A percentile compares a stretch with the other conserved stretches of the same genome.
Conservation (phyloP, 1,284 basidiomycete species). For the Leucoagaricus sp. region DNA sequence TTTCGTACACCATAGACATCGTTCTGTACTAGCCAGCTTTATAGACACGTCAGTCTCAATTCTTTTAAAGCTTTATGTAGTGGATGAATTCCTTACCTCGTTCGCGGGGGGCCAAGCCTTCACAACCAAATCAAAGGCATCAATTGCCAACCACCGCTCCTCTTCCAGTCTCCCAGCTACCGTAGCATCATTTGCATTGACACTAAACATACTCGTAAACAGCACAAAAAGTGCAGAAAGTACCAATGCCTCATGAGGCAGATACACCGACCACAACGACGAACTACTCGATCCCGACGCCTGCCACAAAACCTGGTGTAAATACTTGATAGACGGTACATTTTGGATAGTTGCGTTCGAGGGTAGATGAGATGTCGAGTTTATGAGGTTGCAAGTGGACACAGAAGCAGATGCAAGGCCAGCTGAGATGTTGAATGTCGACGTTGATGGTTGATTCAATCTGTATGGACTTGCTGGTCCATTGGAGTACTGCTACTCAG, state of each 20-base stretch:
- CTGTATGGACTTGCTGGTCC: not conserved
- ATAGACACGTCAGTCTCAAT: constrained; percentile 1
- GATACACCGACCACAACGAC: constrained; percentile 28
- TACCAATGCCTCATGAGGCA: constrained; percentile 61
- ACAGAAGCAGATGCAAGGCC: not conserved
- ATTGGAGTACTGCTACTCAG: not conserved
- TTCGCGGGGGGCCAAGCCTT: constrained; percentile 56
- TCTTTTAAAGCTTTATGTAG: not conserved
- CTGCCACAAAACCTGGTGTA: constrained; percentile 43
- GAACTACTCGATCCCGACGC: constrained; percentile 39
- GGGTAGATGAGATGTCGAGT: constrained; percentile 3
- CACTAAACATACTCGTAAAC: constrained; percentile 42
- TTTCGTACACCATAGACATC: constrained; percentile 68
- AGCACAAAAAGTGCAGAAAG: constrained; percentile 58
- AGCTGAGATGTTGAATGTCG: not conserved
- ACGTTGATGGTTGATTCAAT: not conserved
- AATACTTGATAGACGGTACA: constrained; percentile 38
- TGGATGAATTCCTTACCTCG: constrained; percentile 42
- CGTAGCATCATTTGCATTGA: not conserved
- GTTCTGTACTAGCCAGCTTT: constrained; percentile 51
- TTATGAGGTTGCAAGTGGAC: not conserved
- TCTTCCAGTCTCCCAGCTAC: constrained; percentile 36
- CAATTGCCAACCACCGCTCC: constrained; percentile 57
- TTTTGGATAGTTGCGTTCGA: constrained; percentile 22
- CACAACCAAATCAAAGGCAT: constrained; percentile 58